Percentiles rank a stretch among this genome's conserved stretches.
phyloP scores from a whole-genome alignment of 176 grass and related monocot species.

The Oryza meyeriana region DNA sequence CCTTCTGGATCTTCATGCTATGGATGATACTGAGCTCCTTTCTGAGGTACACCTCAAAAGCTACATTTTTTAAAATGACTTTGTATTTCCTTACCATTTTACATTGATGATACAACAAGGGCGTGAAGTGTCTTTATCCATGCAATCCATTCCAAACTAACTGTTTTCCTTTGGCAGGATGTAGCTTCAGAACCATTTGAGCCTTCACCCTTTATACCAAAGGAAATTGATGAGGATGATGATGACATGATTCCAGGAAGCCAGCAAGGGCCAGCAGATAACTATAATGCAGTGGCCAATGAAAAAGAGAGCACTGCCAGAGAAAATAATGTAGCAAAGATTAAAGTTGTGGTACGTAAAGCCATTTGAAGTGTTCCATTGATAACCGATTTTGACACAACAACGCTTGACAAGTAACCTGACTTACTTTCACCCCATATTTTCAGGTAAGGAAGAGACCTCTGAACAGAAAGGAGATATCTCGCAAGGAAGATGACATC shows the following conservation, averaged over 20 bases:
- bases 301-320: conserved; percentile 66
- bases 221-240: conserved; percentile 81
- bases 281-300: conserved; percentile 43
- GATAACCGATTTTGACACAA: not conserved
- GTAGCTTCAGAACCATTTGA: conserved; percentile 86
- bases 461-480: conserved; percentile 94
- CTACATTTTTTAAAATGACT: not conserved
- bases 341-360: conserved; percentile 95
- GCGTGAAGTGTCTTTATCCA: conserved; percentile 11
- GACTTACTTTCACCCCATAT: conserved; percentile 30
- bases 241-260: conserved; percentile 54
- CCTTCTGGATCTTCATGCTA: conserved; percentile 92
- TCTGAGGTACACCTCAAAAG: conserved; percentile 64
- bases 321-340: conserved; percentile 97
- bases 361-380: conserved; percentile 17
- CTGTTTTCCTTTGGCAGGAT: conserved; percentile 57
- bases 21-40: conserved; percentile 92
- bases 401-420: conserved; percentile 27
- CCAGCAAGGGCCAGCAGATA: conserved; percentile 67
- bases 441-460: conserved; percentile 96
- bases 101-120: conserved; percentile 9
- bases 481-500: conserved; percentile 96
- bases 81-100: conserved; percentile 9
- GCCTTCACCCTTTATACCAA: conserved; percentile 85
- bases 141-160: conserved; percentile 28